phyloP scores from a whole-genome alignment of 2,329 filamentous ascomycete species.

The Penicillium hesseltinei region DNA sequence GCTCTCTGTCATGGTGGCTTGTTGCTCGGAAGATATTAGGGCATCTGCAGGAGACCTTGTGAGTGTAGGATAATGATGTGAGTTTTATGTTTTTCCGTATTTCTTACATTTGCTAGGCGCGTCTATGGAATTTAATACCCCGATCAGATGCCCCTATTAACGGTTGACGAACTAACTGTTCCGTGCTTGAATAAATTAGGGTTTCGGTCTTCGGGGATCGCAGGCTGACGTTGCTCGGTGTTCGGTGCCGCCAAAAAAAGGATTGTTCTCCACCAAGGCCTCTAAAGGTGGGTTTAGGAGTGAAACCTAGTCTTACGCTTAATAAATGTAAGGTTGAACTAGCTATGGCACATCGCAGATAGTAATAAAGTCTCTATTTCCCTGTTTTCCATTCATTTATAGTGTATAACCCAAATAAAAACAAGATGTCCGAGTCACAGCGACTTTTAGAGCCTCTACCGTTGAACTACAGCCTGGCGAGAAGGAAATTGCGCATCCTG shows the following conservation, averaged over 20 bases:
- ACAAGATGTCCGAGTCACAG: neutral
- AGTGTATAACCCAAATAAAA: no score
- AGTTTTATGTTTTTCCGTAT: neutral
- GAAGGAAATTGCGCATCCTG: neutral
- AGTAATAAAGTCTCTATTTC: no score
- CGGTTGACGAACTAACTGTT: no score
- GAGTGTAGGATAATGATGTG: neutral
- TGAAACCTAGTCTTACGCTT: no score
- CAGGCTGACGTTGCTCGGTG: neutral
- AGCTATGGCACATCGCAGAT: no score
- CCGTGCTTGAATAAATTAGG: no score
- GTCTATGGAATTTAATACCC: neutral
- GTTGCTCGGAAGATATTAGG: neutral
- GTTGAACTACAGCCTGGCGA: neutral
- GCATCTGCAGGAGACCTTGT: neutral
- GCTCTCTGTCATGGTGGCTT: neutral
- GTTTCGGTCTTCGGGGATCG: neutral
- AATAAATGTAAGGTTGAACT: no score
- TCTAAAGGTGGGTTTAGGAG: no score
- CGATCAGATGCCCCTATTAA: neutral
- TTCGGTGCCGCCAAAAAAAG: neutral
- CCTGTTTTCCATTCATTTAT: no score
- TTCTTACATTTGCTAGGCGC: no score
- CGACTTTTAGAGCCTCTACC: neutral
- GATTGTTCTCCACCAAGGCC: neutral